Percentiles rank a stretch among this genome's conserved stretches.
phyloP scores from a whole-genome alignment of 73 alveolate species.

The Symbiodinium pilosum region DNA sequence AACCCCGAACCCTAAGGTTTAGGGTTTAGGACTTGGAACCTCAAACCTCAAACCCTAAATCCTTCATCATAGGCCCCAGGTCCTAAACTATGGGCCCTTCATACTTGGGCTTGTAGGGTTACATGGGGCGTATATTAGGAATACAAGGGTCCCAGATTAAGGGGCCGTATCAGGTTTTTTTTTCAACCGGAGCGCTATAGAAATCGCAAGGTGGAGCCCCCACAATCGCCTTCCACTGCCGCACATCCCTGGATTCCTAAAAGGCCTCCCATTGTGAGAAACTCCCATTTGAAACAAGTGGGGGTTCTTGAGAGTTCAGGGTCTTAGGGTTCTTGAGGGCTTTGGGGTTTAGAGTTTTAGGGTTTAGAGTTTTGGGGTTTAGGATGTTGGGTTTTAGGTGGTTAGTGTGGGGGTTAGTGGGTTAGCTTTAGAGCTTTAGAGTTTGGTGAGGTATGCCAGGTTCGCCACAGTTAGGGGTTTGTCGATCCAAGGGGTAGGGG shows the following conservation, averaged over 20 bases:
- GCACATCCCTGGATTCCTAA: no score
- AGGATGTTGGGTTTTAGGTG: not conserved
- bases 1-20: not conserved
- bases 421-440: not conserved
- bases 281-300: no score
- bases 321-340: no score
- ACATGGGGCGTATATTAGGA: no score
- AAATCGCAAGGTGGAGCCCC: no score
- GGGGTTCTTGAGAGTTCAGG: no score
- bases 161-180: no score
- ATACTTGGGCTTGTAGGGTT: constrained; percentile 26
- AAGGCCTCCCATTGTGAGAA: no score
- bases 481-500: not conserved
- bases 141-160: no score
- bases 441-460: not conserved
- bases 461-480: no score
- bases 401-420: not conserved
- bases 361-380: not conserved
- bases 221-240: no score
- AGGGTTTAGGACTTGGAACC: not conserved
- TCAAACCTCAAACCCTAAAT: not conserved
- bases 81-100: not conserved
- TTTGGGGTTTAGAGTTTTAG: not conserved
- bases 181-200: no score
- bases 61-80: not conserved